phyloP scores from a whole-genome alignment of 371 early-diverging fungal genomes.

The Syncephalastrum sp. region DNA sequence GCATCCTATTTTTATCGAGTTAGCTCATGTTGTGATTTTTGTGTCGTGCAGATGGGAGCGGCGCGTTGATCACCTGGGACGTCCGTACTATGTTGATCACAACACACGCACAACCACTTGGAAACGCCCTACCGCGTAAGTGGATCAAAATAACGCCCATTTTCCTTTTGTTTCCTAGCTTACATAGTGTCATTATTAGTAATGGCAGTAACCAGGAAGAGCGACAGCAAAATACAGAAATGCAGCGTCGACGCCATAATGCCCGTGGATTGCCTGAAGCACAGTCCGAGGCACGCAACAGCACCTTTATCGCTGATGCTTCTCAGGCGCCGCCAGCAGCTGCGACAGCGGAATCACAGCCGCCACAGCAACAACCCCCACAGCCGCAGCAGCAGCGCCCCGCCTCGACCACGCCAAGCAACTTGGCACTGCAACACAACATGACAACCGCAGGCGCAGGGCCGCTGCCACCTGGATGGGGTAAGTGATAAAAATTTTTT shows the following conservation, averaged over 20 bases:
- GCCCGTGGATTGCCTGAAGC: constrained; percentile 80
- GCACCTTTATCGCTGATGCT: too few species aligned
- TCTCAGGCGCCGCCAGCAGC: too few species aligned
- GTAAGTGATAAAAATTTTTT: constrained; percentile 18
- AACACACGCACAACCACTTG: constrained; percentile 71
- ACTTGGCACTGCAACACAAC: constrained; percentile 45
- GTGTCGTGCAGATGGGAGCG: constrained; percentile 64
- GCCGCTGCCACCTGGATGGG: constrained; percentile 95
- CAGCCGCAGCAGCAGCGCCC: neutral
- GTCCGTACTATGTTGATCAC: constrained; percentile 74
- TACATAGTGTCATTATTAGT: too few species aligned
- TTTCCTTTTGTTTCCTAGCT: too few species aligned
- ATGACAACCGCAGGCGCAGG: constrained; percentile 74
- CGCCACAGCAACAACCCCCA: too few species aligned
- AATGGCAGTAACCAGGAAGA: constrained; percentile 24
- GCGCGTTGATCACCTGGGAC: constrained; percentile 66
- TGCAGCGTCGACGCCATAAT: constrained; percentile 75
- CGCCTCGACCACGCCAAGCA: constrained; percentile 12
- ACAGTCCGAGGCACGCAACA: constrained; percentile 12
- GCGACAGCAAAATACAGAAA: constrained; percentile 58
- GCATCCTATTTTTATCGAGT: too few species aligned
- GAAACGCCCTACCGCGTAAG: constrained; percentile 51
- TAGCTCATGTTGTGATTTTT: too few species aligned
- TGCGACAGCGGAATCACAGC: neutral
- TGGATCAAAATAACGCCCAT: too few species aligned